Evolutionary conservation across 1,139 yeast species (phyloP).

Genomic region (Blastobotrys persicus): DNA sequence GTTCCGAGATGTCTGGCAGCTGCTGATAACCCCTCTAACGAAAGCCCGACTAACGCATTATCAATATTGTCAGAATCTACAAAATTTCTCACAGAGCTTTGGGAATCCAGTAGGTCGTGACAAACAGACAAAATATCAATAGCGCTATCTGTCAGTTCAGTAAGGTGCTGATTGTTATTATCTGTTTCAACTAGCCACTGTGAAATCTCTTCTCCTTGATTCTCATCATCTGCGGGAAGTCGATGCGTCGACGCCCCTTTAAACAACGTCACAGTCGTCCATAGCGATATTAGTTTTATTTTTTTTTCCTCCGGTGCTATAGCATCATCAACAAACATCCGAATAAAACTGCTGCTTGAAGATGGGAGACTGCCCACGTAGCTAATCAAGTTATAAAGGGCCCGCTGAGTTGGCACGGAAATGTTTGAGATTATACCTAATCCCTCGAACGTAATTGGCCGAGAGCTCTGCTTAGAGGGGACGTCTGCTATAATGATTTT

Average conservation of each 20-base stretch:
- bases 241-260: conserved; percentile 21
- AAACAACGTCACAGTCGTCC: conserved; percentile 30
- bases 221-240: background rate
- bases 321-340: conserved; percentile 2
- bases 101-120: conserved; percentile 16
- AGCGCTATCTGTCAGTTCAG: conserved; percentile 14
- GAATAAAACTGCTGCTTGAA: conserved; percentile 1
- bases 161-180: background rate
- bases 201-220: conserved; percentile 4
- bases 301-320: background rate
- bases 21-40: conserved; percentile 45
- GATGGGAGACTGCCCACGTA: conserved; percentile 1
- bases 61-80: conserved; percentile 3
- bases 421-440: conserved; percentile 17
- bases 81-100: background rate
- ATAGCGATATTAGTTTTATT: conserved; percentile 19
- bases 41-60: conserved; percentile 16
- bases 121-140: conserved; percentile 24
- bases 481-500: conserved; percentile 6
- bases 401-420: conserved; percentile 11
- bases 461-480: background rate
- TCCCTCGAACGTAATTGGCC: conserved; percentile 9
- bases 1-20: conserved; percentile 41
- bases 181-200: conserved; percentile 11
- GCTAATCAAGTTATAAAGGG: conserved; percentile 8